Conservation (phyloP, 495 filamentous ascomycete species). For the Neurospora tetrasperma region DNA sequence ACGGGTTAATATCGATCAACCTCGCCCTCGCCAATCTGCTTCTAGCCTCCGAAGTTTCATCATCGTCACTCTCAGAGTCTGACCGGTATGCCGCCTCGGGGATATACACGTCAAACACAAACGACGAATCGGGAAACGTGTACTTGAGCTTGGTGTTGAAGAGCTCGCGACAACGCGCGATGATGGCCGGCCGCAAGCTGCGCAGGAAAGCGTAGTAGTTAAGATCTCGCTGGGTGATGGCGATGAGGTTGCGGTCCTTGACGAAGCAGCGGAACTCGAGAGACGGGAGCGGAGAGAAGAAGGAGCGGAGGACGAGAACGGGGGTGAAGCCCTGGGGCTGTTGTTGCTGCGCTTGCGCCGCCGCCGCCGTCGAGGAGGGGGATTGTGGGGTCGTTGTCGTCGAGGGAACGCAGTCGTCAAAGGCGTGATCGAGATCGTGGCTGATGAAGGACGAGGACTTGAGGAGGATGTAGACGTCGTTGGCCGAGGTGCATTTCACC, state of each 20-base stretch:
- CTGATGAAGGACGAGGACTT: slow-evolving; percentile 91
- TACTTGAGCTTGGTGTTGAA: slow-evolving; percentile 56
- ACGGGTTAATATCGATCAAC: slow-evolving; percentile 91
- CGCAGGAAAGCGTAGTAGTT: slow-evolving; percentile 82
- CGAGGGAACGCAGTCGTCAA: slow-evolving; percentile 57
- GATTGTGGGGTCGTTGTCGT: slow-evolving; percentile 29
- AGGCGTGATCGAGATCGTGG: slow-evolving; percentile 87
- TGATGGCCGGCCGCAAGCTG: slow-evolving; percentile 50
- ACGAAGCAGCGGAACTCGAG: slow-evolving; percentile 96
- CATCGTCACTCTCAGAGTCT: slow-evolving; percentile 47
- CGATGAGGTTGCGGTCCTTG: slow-evolving; percentile 63
- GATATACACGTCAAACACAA: slow-evolving; percentile 85
- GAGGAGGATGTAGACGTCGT: slow-evolving; percentile 86
- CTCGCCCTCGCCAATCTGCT: slow-evolving; percentile 48
- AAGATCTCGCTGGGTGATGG: slow-evolving; percentile 78
- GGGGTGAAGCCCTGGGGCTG: slow-evolving; percentile 25
- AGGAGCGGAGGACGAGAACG: slow-evolving; percentile 70
- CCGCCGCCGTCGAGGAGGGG: not conserved
- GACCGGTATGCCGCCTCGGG: slow-evolving; percentile 56
- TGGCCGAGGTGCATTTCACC: slow-evolving; percentile 73
- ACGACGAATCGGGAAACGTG: slow-evolving; percentile 74
- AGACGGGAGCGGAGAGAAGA: slow-evolving; percentile 74
- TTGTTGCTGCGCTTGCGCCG: not conserved
- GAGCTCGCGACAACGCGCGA: slow-evolving; percentile 53
- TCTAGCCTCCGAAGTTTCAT: not conserved